Percentiles rank a stretch among this genome's conserved stretches.
These are phyloP conservation scores for Tylopilus orsonianus DNA, from an alignment of 1,284 basidiomycete genomes.

Conservation along the genomic window DNA sequence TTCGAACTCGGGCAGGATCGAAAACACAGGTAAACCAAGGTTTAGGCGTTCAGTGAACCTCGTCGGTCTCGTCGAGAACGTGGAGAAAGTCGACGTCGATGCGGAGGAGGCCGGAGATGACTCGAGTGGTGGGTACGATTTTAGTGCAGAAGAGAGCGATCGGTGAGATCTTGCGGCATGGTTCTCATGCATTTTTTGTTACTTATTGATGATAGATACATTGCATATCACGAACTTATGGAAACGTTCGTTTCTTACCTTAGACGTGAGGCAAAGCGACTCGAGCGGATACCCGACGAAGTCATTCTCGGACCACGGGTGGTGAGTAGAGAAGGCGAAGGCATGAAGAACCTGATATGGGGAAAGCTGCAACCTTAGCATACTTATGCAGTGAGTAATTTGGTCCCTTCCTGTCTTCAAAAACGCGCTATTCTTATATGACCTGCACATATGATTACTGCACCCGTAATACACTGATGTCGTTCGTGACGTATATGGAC, in stretches of 20 bases:
- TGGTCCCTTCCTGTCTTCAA: not conserved
- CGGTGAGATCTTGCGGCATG: constrained; percentile 21
- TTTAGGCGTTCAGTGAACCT: constrained; percentile 68
- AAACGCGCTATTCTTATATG: constrained; percentile 1
- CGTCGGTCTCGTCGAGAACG: constrained; percentile 57
- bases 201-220: constrained; percentile 51
- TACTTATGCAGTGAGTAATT: constrained; percentile 3
- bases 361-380: constrained; percentile 24
- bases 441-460: not conserved
- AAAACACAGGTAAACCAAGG: not conserved
- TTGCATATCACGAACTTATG: constrained; percentile 78
- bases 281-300: constrained; percentile 74
- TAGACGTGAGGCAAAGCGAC: constrained; percentile 71
- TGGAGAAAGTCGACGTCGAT: constrained; percentile 55
- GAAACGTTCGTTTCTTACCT: constrained; percentile 76
- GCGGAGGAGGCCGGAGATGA: constrained; percentile 63
- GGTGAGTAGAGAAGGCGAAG: constrained; percentile 31
- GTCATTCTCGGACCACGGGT: constrained; percentile 49
- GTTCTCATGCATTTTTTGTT: not conserved
- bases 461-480: constrained; percentile 2
- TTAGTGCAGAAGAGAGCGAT: constrained; percentile 49
- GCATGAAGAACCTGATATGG: constrained; percentile 25
- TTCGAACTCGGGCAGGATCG: constrained; percentile 2
- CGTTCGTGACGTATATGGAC: not conserved
- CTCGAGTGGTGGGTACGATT: constrained; percentile 71